A percentile compares a stretch with the other conserved stretches of the same genome.
phyloP scores from a whole-genome alignment of 2,329 filamentous ascomycete genomes.

The Aspergillus arachidicola region DNA sequence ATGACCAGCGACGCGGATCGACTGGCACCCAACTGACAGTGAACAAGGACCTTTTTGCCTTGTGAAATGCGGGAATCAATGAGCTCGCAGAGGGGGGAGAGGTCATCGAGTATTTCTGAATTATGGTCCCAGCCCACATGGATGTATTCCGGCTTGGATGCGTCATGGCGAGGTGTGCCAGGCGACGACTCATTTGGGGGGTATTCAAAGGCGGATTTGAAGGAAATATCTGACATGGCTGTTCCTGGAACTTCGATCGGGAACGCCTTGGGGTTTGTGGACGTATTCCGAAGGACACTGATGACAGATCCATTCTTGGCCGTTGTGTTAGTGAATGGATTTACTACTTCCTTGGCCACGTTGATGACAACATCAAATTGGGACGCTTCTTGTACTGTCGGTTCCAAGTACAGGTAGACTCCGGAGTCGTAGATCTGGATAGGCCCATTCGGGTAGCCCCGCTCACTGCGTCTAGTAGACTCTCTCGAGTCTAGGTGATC shows the following conservation, averaged over 20 bases:
- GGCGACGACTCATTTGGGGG: slow-evolving; percentile 31
- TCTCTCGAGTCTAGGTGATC: slow-evolving; percentile 52
- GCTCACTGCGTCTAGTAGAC: slow-evolving; percentile 63
- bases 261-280: slow-evolving; percentile 33
- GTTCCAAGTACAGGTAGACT: slow-evolving; percentile 65
- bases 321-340: slow-evolving; percentile 53
- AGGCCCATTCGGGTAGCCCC: slow-evolving; percentile 65
- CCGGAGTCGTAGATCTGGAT: slow-evolving; percentile 65
- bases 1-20: slow-evolving; percentile 68
- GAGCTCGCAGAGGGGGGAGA: slow-evolving; percentile 60
- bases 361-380: slow-evolving; percentile 67
- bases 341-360: slow-evolving; percentile 66
- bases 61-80: slow-evolving; percentile 62
- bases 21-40: slow-evolving; percentile 67
- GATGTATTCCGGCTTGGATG: slow-evolving; percentile 62
- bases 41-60: slow-evolving; percentile 63
- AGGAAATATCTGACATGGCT: slow-evolving; percentile 48
- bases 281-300: slow-evolving; percentile 53
- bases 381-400: slow-evolving; percentile 60
- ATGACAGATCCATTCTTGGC: slow-evolving; percentile 43
- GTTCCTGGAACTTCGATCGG: slow-evolving; percentile 47
- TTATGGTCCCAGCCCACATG: slow-evolving; percentile 70
- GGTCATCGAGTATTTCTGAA: slow-evolving; percentile 66
- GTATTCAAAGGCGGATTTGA: slow-evolving; percentile 53
- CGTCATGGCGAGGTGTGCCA: slow-evolving; percentile 34